Evolutionary conservation across 345 rosid species (phyloP).

Genomic region (Anastatica hierochuntica): DNA sequence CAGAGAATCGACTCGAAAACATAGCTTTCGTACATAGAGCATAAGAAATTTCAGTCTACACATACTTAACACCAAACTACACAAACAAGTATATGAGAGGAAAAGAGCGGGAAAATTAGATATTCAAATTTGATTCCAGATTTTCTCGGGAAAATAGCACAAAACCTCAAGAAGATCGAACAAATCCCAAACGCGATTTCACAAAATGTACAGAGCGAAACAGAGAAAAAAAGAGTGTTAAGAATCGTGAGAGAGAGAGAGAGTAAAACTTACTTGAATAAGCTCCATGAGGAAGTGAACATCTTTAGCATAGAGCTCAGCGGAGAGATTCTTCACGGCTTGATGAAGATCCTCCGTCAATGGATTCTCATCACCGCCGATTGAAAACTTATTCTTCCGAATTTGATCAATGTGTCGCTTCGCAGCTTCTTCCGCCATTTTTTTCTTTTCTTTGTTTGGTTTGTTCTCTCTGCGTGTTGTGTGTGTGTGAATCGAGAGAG

Average conservation of each 20-base stretch:
- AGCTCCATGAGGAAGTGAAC: slow-evolving; percentile 74
- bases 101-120: background rate
- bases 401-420: slow-evolving; percentile 45
- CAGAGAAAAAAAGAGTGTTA: too few species aligned
- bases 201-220: too few species aligned
- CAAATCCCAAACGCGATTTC: too few species aligned
- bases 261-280: slow-evolving; percentile 34
- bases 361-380: slow-evolving; percentile 46
- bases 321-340: slow-evolving; percentile 53
- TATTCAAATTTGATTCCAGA: too few species aligned
- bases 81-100: too few species aligned
- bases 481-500: too few species aligned
- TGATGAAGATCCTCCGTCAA: slow-evolving; percentile 47
- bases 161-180: too few species aligned
- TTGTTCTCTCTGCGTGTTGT: background rate
- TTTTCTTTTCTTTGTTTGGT: background rate
- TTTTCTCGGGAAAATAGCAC: background rate
- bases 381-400: slow-evolving; percentile 38
- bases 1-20: too few species aligned
- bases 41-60: too few species aligned
- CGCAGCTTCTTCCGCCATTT: slow-evolving; percentile 13
- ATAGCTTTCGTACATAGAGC: too few species aligned
- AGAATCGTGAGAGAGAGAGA: too few species aligned
- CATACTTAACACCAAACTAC: background rate
- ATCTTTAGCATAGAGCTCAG: slow-evolving; percentile 59